Evolutionary conservation across 768 basidiomycete species (phyloP).

Genomic region (Clathrus columnatus): DNA sequence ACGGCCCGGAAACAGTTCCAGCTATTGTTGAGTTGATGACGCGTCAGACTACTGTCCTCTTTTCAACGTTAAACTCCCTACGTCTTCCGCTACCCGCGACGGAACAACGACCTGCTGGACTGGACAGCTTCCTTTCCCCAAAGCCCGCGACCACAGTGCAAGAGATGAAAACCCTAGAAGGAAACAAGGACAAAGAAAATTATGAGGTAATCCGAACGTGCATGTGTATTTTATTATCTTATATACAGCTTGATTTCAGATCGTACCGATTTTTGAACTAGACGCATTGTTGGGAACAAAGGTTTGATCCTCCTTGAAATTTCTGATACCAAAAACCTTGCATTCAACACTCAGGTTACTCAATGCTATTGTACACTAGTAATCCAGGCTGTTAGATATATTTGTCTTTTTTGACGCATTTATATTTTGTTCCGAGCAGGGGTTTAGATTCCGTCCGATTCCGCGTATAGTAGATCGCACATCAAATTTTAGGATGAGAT

Average conservation of each 20-base stretch:
- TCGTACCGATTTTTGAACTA: conserved; percentile 6
- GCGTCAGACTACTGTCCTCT: not conserved
- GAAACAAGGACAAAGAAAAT: not conserved
- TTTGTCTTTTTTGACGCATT: too few relatives aligned
- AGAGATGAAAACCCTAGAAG: not conserved
- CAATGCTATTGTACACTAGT: too few relatives aligned
- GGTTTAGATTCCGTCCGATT: too few relatives aligned
- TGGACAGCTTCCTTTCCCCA: not conserved
- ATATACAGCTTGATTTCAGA: not conserved
- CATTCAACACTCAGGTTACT: too few relatives aligned
- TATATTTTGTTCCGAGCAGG: too few relatives aligned
- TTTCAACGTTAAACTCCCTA: conserved; percentile 1
- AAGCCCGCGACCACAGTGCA: not conserved
- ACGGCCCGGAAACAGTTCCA: not conserved
- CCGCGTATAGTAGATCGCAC: too few relatives aligned
- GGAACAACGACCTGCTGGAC: conserved; percentile 3
- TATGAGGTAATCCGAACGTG: not conserved
- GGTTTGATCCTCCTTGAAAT: not conserved
- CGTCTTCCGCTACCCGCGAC: not conserved
- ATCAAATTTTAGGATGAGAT: too few relatives aligned
- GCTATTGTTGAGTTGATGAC: not conserved
- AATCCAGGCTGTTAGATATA: too few relatives aligned
- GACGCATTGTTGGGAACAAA: not conserved
- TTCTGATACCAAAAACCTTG: not conserved
- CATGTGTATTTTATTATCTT: not conserved